These are phyloP conservation scores for Fusarium sp. DNA, from an alignment of 2,329 filamentous ascomycete genomes.

Conservation along the genomic window DNA sequence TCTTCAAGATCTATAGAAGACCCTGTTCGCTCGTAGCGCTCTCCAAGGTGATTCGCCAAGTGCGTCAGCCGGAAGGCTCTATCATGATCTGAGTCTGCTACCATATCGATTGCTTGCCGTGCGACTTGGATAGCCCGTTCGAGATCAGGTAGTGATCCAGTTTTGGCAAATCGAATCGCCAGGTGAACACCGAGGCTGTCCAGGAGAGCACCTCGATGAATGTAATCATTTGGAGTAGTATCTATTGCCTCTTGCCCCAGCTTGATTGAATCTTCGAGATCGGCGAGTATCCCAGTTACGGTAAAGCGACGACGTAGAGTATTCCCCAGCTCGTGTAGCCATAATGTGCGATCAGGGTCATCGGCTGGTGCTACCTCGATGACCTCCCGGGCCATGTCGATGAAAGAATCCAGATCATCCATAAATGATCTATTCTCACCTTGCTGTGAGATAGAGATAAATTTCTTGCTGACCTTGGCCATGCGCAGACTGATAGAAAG, in stretches of 20 bases:
- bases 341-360: background rate
- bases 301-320: background rate
- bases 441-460: background rate
- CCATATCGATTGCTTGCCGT: background rate
- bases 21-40: background rate
- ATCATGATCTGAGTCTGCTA: rapidly evolving
- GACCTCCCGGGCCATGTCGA: background rate
- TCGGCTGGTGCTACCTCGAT: background rate
- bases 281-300: background rate
- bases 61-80: rapidly evolving
- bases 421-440: rapidly evolving
- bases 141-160: background rate
- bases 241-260: background rate
- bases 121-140: background rate
- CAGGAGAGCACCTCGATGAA: background rate
- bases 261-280: background rate
- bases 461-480: rapidly evolving
- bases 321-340: background rate
- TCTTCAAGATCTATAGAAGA: background rate
- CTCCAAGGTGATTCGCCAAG: background rate
- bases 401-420: background rate
- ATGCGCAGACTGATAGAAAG: rapidly evolving
- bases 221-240: background rate
- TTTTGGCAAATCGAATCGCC: background rate
- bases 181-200: background rate